Evolutionary conservation across 78 protist genomes (phyloP).

Genomic region (Dictyostelium brefeldianum): DNA sequence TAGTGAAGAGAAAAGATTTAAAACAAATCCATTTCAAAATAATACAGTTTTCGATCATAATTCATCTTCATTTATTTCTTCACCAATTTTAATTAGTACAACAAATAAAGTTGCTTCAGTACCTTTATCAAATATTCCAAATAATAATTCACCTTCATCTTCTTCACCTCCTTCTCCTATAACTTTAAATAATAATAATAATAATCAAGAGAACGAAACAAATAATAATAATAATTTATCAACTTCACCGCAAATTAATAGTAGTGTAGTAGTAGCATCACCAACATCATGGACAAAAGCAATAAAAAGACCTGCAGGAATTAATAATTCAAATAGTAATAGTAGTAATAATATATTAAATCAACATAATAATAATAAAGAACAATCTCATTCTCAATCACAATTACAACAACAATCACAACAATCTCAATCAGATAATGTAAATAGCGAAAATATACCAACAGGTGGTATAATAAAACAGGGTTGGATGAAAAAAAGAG

Average conservation of each 20-base stretch:
- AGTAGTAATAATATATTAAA: background rate
- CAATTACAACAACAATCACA: background rate
- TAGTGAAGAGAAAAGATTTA: conserved; percentile 53
- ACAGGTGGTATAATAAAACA: conserved; percentile 70
- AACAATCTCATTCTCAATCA: too few species aligned
- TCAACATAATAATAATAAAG: too few species aligned
- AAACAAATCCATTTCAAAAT: conserved; percentile 21
- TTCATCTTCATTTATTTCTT: conserved; percentile 26
- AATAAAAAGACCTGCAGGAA: background rate
- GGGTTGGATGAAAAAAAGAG: conserved; percentile 75
- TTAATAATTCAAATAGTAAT: background rate
- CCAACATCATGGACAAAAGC: conserved; percentile 32
- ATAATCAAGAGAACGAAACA: background rate
- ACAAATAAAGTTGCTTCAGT: background rate
- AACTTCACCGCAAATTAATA: background rate
- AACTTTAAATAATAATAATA: background rate
- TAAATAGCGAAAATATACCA: conserved; percentile 22
- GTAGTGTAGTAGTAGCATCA: background rate
- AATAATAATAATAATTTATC: background rate
- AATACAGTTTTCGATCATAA: conserved; percentile 10
- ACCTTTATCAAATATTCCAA: background rate
- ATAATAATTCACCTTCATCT: background rate
- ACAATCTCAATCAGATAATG: background rate
- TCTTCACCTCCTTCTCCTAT: conserved; percentile 13
- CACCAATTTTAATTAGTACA: conserved; percentile 35